phyloP scores from a whole-genome alignment of 108 stramenopile genomes.

The Conticribra weissflogii region DNA sequence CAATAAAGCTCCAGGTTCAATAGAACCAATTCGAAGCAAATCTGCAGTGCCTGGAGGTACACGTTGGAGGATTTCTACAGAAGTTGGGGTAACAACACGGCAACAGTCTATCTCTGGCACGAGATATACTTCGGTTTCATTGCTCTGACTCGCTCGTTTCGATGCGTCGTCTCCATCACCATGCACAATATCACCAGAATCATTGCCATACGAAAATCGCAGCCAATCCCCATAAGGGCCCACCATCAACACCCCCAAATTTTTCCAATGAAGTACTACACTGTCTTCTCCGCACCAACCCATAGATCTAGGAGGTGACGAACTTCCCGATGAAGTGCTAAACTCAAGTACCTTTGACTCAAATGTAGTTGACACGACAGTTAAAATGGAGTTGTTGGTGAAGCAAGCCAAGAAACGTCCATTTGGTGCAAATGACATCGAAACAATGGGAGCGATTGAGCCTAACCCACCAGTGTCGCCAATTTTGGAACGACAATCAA shows the following conservation, averaged over 20 bases:
- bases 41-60: constrained; percentile 90
- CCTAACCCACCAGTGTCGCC: constrained; percentile 1
- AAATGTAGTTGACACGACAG: constrained; percentile 91
- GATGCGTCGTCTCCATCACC: background rate
- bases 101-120: constrained; percentile 96
- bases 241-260: constrained; percentile 92
- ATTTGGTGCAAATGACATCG: constrained; percentile 93
- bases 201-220: constrained; percentile 80
- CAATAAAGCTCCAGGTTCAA: constrained; percentile 93
- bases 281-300: constrained; percentile 96
- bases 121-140: constrained; percentile 69
- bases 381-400: constrained; percentile 81
- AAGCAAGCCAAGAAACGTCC: constrained; percentile 95
- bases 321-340: constrained; percentile 82
- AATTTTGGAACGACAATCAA: constrained; percentile 80
- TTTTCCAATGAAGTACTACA: constrained; percentile 92
- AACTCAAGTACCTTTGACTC: constrained; percentile 93
- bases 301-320: constrained; percentile 76
- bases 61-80: constrained; percentile 90
- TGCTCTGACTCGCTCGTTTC: background rate
- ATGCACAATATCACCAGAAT: constrained; percentile 17
- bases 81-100: constrained; percentile 80
- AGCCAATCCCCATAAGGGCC: constrained; percentile 97
- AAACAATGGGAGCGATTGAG: constrained; percentile 68
- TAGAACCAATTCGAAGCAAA: constrained; percentile 86